Base-by-base conservation (phyloP, 345 rosid species). In the Heritiera fomes region DNA sequence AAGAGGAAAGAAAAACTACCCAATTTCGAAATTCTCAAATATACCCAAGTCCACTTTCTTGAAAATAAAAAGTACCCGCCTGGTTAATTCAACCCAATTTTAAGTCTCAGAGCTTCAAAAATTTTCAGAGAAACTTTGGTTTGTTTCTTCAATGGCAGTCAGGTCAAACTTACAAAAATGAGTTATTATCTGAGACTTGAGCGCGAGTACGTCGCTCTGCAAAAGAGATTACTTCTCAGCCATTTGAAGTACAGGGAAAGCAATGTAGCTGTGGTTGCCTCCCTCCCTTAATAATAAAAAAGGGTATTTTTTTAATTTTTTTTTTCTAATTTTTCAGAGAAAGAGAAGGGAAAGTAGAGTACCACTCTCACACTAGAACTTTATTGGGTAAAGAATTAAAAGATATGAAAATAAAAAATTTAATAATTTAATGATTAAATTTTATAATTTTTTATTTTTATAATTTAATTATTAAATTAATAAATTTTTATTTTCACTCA, bases 211-310 rank as follows among this genome's bases (percentile, higher is more conserved):
- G 20, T 55, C 4, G 59, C 59, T 6, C 59, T 17, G 59, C 2
- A 55, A 55, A 55, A 18, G 20, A 55, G 20, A 55, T 6, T 55
- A 17, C 67, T 81, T 30, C 73, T 38, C 77, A 71, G 38, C 38
- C 38, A 34, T 34, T 34, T 47, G 77, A 79, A 79, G 87, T 69
- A 53, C 47, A 49, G 76, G 30, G 83, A 82, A 79, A 82, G 86
- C 75, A 81, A 84, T 82, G 82, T 82, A n/a, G 80, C 79, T 14
- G 69, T 14, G 60, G 58, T 30, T 17, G 68, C 34, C 17, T 65
- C 73, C 64, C 52, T 23, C 28, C 64, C 52, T 52, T 65, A 76
- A 63, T 52, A 32, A 32, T 50, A 64, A 64, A 71, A 43, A 71
- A 8, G 56, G 56, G 17, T n/a, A 6, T 12, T 40, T 55, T 41